Conservation (phyloP, 495 filamentous ascomycete genomes). For the Penicillium robsamsonii region DNA sequence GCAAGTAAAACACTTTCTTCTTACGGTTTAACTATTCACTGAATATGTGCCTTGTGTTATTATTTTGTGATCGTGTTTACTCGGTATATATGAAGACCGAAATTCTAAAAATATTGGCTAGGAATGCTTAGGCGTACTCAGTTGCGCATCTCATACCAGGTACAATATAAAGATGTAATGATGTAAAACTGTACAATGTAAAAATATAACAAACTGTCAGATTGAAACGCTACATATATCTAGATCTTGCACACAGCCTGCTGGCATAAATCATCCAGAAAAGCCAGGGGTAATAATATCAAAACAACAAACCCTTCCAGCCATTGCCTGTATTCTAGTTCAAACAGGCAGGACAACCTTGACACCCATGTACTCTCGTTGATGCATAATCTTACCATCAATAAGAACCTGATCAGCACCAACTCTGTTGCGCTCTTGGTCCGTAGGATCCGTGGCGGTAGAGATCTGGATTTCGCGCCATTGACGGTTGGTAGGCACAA, state of each 20-base stretch:
- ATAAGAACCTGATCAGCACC: constrained; percentile 38
- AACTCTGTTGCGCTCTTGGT: constrained; percentile 33
- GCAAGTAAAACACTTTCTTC: background rate
- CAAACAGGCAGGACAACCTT: constrained; percentile 43
- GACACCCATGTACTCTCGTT: constrained; percentile 44
- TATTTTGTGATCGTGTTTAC: background rate
- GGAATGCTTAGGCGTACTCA: background rate
- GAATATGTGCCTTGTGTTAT: background rate
- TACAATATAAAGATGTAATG: background rate
- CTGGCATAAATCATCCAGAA: background rate
- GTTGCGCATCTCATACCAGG: background rate
- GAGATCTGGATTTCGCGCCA: constrained; percentile 45
- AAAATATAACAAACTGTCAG: background rate
- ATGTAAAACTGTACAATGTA: background rate
- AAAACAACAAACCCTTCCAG: background rate
- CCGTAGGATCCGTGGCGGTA: constrained; percentile 41
- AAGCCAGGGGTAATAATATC: background rate
- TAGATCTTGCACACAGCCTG: background rate
- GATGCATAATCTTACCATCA: constrained; percentile 43
- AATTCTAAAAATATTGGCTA: background rate
- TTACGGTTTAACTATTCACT: background rate
- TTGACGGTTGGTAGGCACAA: constrained; percentile 39
- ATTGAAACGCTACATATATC: background rate
- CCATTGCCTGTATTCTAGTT: background rate
- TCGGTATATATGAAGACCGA: no score